Evolutionary conservation across 2,329 filamentous ascomycete genomes (phyloP).

Genomic region (Rhexocercosporidium sp.): DNA sequence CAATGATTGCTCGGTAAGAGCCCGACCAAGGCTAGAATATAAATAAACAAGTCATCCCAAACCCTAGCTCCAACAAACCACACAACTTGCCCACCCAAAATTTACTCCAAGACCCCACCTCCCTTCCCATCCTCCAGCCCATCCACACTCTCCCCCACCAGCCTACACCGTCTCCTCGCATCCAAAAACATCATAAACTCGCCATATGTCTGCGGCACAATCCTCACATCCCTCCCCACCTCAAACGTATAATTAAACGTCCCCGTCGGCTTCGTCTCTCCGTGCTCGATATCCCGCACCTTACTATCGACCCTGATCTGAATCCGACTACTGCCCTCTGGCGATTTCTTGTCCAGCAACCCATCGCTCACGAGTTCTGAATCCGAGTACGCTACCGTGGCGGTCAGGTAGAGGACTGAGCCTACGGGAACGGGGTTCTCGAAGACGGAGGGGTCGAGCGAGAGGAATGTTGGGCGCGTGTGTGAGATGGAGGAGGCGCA

Average conservation of each 20-base stretch:
- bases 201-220: slow-evolving; percentile 59
- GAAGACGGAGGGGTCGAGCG: slow-evolving; percentile 72
- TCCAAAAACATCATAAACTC: slow-evolving; percentile 48
- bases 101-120: slow-evolving; percentile 29
- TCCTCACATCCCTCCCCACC: slow-evolving; percentile 66
- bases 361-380: slow-evolving; percentile 49
- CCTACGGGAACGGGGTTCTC: slow-evolving; percentile 75
- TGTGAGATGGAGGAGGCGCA: slow-evolving; percentile 72
- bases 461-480: slow-evolving; percentile 69
- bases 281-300: slow-evolving; percentile 72
- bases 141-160: slow-evolving; percentile 17
- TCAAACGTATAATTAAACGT: slow-evolving; percentile 77
- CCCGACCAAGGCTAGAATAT: too few species aligned
- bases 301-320: slow-evolving; percentile 72
- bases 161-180: slow-evolving; percentile 42
- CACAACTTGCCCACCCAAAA: not conserved
- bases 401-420: slow-evolving; percentile 71
- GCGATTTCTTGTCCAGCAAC: slow-evolving; percentile 40
- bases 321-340: slow-evolving; percentile 60
- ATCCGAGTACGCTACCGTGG: slow-evolving; percentile 71
- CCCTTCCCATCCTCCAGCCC: slow-evolving; percentile 5
- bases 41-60: not conserved
- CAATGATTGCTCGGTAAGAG: too few species aligned
- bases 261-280: slow-evolving; percentile 68
- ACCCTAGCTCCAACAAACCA: not conserved